Evolutionary conservation across 2,329 filamentous ascomycete genomes (phyloP).

Genomic region (Epichloe sylvatica): DNA sequence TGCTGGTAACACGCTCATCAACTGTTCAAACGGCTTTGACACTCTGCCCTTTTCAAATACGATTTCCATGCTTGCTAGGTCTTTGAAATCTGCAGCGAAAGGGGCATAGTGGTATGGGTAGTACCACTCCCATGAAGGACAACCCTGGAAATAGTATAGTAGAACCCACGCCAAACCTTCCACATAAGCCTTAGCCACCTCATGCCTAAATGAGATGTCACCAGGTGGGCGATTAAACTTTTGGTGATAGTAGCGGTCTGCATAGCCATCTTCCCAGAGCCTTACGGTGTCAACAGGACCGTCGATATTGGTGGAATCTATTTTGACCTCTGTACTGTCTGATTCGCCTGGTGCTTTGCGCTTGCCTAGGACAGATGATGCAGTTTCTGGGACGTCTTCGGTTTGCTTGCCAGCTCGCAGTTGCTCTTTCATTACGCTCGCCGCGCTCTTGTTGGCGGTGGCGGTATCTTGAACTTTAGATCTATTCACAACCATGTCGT

Average conservation of each 20-base stretch:
- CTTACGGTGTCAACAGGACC: constrained; percentile 67
- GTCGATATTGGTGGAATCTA: constrained; percentile 21
- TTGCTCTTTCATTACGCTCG: constrained; percentile 71
- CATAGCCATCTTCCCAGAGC: constrained; percentile 91
- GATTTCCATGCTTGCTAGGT: constrained; percentile 65
- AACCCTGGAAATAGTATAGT: constrained; percentile 95
- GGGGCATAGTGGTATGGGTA: constrained; percentile 98
- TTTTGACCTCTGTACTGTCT: constrained; percentile 5
- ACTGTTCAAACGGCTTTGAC: constrained; percentile 86
- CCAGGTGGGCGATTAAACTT: constrained; percentile 79
- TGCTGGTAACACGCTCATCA: constrained; percentile 95
- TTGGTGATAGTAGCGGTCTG: constrained; percentile 90
- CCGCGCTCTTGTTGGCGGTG: constrained; percentile 84
- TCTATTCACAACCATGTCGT: constrained; percentile 77
- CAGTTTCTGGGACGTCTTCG: constrained; percentile 14
- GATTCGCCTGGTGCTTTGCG: constrained; percentile 47
- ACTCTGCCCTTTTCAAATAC: constrained; percentile 72
- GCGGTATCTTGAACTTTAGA: constrained; percentile 53
- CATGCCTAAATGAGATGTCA: constrained; percentile 73
- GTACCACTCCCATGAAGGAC: constrained; percentile 98
- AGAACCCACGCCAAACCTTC: constrained; percentile 93
- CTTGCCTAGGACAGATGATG: constrained; percentile 49
- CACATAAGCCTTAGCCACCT: constrained; percentile 82
- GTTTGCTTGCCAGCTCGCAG: constrained; percentile 36
- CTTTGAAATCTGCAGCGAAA: constrained; percentile 87